Evolutionary conservation across 177 flowering plant species (phyloP), one percentile per base, ranked within the genome.

Genomic region (Telopea speciosissima): DNA sequence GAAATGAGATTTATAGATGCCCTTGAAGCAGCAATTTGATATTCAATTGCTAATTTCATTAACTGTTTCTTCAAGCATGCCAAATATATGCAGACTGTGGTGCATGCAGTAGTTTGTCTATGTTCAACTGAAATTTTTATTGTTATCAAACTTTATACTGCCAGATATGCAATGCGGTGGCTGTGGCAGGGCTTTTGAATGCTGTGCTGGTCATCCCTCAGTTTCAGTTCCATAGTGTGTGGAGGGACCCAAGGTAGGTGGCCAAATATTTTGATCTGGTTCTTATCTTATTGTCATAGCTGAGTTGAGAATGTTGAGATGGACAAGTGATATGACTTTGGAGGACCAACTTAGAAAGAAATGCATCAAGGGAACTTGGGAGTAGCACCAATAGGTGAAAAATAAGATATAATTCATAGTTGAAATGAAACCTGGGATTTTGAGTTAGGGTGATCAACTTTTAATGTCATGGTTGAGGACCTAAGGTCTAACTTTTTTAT

Each of bases 141-240:
- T 52, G 60, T 63, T 66, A 25, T 66, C 22, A 24, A 45, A 23
- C 70, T 8, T 67, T 74, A 33, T 61, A 49, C 73, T 69, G 72
- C 77, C 83, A 90, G 96, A 90, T 90, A 52, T 90, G 93, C 85
- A 89, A 89, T 83, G 96, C 96, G n/a, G 93, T 88, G 80, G 96
- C 90, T 76, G 85, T 90, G 11, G 96, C 96, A 64, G 88, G 89
- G 70, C 81, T 90, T 56, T 78, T 90, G 67, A 89, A 90, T 82
- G 96, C 92, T 23, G 68, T 80, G 24, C 84, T 90, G 22, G 90
- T 90, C 61, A 81, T 90, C 59, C 93, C 96, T 70, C 84, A 71
- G 52, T 85, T 90, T 62, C 81, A 86, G 12, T 85, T 76, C 72
- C 81, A 90, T 70, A 82, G 72, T 67, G 82, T 89, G 62, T 90